Percentiles rank a stretch among this genome's conserved stretches.
Conservation (phyloP, 345 rosid species). For the Gossypium sturtianum region DNA sequence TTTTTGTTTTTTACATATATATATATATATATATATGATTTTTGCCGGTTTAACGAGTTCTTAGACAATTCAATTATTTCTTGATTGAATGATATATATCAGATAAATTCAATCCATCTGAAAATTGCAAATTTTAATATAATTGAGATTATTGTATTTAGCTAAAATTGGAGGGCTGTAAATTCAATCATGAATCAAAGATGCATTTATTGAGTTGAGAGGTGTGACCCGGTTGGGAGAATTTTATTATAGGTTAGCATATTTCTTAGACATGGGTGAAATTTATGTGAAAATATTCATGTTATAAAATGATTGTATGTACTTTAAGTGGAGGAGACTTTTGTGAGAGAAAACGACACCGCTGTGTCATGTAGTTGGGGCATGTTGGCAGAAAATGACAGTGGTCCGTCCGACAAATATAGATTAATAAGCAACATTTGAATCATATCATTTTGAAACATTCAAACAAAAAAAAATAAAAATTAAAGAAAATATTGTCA, state of each 20-base stretch:
- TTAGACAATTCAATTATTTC: too few relatives aligned
- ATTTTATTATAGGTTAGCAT: not conserved
- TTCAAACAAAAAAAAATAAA: not conserved
- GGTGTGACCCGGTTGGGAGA: not conserved
- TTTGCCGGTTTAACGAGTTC: not conserved
- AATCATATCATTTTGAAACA: conserved; percentile 3
- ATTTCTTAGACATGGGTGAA: not conserved
- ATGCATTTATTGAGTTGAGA: not conserved
- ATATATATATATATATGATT: too few relatives aligned
- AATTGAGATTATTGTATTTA: not conserved
- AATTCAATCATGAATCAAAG: not conserved
- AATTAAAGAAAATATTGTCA: too few relatives aligned
- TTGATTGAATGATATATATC: too few relatives aligned
- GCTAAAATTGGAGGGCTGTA: not conserved
- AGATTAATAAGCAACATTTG: not conserved
- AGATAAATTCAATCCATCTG: too few relatives aligned
- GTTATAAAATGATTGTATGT: not conserved
- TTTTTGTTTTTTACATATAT: not conserved
- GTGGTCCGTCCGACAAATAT: conserved; percentile 1
- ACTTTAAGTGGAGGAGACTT: not conserved
- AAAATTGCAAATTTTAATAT: too few relatives aligned
- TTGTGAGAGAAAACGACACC: not conserved
- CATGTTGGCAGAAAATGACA: conserved; percentile 1
- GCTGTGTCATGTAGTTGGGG: not conserved
- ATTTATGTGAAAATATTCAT: not conserved